Base-by-base conservation (phyloP, 2,329 filamentous ascomycete species). In the Teratosphaeria pseudoeucalypti region DNA sequence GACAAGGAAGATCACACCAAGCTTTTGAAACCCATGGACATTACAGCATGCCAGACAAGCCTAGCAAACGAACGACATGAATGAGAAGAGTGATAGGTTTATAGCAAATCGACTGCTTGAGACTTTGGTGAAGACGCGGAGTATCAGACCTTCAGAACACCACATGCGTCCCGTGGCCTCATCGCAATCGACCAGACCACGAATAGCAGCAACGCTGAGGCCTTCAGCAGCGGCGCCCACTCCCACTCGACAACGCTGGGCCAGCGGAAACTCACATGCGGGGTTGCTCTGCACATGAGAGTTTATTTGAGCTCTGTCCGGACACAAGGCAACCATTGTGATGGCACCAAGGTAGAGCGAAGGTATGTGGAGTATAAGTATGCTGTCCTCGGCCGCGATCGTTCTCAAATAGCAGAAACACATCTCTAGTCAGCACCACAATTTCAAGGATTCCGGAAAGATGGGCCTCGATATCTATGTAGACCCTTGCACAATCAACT, bases 401-500 rank as follows among this genome's bases (percentile, higher is more conserved):
- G 16, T 4, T 12, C 43, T 19, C 43, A 6, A 26, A 23, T n/a
- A 49, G 43, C 43, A n/a, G 19, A 49, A 23, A 49, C n/a, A n/a
- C 16, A n/a, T n/a, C 43, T n/a, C 10, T 49, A 3, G 4, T 16
- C 37, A 16, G 6, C 16, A 49, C n/a, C 23, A n/a, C 23, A 49
- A 9, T n/a, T 23, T 10, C 16, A 49, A 49, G n/a, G 9, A 19
- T n/a, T 23, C 16, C 37, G 37, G 11, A n/a, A 49, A 49, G 19
- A 49, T 49, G 43, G 9, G 16, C 2, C 63, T 73, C 37, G 62
- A 71, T 58, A 58, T 74, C 39, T 74, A 74, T 62, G 66, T 73
- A 60, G 74, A 76, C 61, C 75, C 75, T 10, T 74, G 71, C 63
- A 77, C 75, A 29, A 66, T 76, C 69, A 77, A 77, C 65, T 69